Evolutionary conservation across 306 rosid genomes (phyloP).

Genomic region (Dicorynia guianensis): DNA sequence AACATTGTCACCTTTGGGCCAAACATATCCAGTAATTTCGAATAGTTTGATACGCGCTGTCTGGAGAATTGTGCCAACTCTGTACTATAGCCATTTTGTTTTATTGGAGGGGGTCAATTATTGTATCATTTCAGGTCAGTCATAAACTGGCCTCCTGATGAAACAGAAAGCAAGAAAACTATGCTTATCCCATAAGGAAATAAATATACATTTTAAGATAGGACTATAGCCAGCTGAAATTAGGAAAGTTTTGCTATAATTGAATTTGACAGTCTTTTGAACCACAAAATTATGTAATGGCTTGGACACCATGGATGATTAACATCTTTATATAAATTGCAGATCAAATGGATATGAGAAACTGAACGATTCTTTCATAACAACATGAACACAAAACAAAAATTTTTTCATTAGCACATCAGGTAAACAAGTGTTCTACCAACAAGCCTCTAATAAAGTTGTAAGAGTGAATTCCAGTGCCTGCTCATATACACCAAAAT

Average conservation of each 20-base stretch:
- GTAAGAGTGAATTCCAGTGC: no score
- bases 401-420: conserved; percentile 16
- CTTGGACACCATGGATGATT: not conserved
- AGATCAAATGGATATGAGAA: conserved; percentile 20
- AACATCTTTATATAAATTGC: conserved; percentile 2
- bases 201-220: not conserved
- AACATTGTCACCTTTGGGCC: conserved; percentile 38
- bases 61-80: conserved; percentile 34
- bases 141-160: conserved; percentile 2
- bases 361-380: conserved; percentile 17
- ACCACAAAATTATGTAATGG: conserved; percentile 27
- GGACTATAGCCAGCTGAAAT: conserved; percentile 5
- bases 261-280: conserved; percentile 15
- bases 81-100: conserved; percentile 1
- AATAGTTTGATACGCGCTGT: conserved; percentile 23
- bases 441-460: conserved; percentile 2
- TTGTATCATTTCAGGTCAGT: conserved; percentile 36
- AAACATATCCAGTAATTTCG: conserved; percentile 40
- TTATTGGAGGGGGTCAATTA: conserved; percentile 27
- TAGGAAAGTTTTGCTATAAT: conserved; percentile 26
- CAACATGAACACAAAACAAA: conserved; percentile 26
- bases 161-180: conserved; percentile 24
- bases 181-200: conserved; percentile 30
- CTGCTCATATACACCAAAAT: no score
- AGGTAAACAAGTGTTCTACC: not conserved